Conservation (phyloP, 75 land plant species). For the Selaginella tamariscina region DNA sequence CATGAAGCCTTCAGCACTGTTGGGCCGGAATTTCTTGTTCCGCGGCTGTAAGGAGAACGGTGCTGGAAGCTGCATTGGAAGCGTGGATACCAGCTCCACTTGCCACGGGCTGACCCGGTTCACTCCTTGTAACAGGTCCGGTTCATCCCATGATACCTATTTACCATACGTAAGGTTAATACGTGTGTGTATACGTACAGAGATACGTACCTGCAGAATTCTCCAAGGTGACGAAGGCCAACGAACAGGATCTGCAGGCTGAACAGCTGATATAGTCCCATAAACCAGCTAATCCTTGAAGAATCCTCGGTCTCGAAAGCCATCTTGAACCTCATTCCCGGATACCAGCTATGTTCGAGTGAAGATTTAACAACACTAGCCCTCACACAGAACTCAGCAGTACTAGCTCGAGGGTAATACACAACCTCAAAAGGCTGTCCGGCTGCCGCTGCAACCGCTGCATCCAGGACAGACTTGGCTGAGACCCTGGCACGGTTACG, state of each 20-base stretch:
- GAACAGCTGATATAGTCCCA: slow-evolving; percentile 47
- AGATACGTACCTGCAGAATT: background rate
- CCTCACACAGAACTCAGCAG: slow-evolving; percentile 87
- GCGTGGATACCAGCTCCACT: slow-evolving; percentile 57
- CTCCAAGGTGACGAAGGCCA: slow-evolving; percentile 14
- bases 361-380: slow-evolving; percentile 55
- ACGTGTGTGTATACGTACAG: background rate
- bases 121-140: slow-evolving; percentile 32
- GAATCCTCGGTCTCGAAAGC: slow-evolving; percentile 99
- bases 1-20: slow-evolving; percentile 21
- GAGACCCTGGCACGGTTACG: slow-evolving; percentile 46
- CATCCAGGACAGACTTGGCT: slow-evolving; percentile 63
- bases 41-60: slow-evolving; percentile 64
- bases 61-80: slow-evolving; percentile 71
- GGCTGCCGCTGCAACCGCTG: slow-evolving; percentile 52
- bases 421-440: slow-evolving; percentile 82
- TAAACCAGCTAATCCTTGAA: slow-evolving; percentile 88
- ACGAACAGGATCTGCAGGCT: slow-evolving; percentile 1
- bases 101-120: slow-evolving; percentile 76
- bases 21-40: slow-evolving; percentile 52
- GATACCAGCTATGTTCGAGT: slow-evolving; percentile 57
- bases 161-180: background rate
- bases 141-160: slow-evolving; percentile 57
- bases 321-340: slow-evolving; percentile 92
- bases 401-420: slow-evolving; percentile 86